Percentiles rank a stretch among this genome's conserved stretches.
These are phyloP conservation scores for Dothideomycetes sp. DNA, from an alignment of 2,329 filamentous ascomycete species.

Conservation along the genomic window DNA sequence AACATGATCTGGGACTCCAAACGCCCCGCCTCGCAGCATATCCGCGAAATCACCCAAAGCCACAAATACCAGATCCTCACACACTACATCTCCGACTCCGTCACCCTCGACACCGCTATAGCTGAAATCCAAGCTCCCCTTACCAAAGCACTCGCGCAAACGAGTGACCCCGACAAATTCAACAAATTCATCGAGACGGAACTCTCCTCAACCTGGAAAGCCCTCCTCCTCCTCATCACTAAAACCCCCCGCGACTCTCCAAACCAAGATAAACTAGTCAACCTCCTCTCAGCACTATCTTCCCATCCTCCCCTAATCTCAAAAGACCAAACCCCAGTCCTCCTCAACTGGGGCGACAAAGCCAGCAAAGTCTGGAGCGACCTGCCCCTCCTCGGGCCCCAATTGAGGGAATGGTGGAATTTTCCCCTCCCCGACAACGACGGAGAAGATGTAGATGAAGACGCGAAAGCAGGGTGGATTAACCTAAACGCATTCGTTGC, in stretches of 20 bases:
- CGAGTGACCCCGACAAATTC: background rate
- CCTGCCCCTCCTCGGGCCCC: slow-evolving; percentile 2
- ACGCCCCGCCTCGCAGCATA: too few relatives aligned
- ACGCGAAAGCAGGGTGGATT: slow-evolving; percentile 2
- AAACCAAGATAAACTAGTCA: background rate
- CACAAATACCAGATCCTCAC: background rate
- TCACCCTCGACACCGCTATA: background rate
- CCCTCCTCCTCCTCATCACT: background rate
- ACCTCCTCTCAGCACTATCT: background rate
- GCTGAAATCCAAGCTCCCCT: background rate
- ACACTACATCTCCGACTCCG: background rate
- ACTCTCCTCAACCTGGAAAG: slow-evolving; percentile 1
- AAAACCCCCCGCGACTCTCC: background rate
- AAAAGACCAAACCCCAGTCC: background rate
- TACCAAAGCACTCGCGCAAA: background rate
- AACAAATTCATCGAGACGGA: background rate
- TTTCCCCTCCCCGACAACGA: too few relatives aligned
- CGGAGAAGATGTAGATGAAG: background rate
- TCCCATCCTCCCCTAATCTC: background rate
- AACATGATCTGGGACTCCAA: too few relatives aligned
- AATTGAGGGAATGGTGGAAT: slow-evolving; percentile 4
- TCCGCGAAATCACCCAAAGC: background rate
- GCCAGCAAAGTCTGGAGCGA: slow-evolving; percentile 1
- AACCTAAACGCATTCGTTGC: slow-evolving; percentile 5
- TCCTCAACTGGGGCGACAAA: background rate